A percentile compares a stretch with the other conserved stretches of the same genome.
These are phyloP conservation scores for Sphaerulina vaccinii DNA, from an alignment of 2,329 filamentous ascomycete species.

Conservation along the genomic window DNA sequence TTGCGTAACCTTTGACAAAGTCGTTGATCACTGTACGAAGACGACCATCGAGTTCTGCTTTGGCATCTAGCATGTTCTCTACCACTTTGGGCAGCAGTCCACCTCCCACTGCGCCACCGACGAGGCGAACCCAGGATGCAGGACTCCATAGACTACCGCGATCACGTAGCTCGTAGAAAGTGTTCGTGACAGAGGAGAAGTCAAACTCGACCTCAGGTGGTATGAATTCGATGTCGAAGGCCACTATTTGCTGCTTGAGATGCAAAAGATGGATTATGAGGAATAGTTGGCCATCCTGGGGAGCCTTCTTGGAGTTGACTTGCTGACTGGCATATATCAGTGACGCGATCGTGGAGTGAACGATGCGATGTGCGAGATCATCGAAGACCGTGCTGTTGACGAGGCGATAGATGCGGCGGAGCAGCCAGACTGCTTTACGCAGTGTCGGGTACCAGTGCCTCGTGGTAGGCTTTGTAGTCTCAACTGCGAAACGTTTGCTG, in stretches of 20 bases:
- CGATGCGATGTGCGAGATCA: constrained; percentile 74
- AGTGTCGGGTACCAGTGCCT: constrained; percentile 64
- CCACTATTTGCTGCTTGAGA: constrained; percentile 92
- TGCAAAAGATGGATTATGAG: constrained; percentile 92
- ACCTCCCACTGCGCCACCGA: constrained; percentile 43
- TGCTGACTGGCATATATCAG: constrained; percentile 69
- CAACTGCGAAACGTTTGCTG: constrained; percentile 28
- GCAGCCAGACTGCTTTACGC: constrained; percentile 65
- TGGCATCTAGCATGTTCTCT: constrained; percentile 70
- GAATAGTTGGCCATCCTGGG: constrained; percentile 81
- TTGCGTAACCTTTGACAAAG: constrained; percentile 60
- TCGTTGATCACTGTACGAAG: constrained; percentile 64
- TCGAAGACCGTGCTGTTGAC: constrained; percentile 70
- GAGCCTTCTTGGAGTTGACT: constrained; percentile 59
- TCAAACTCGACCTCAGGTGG: constrained; percentile 65
- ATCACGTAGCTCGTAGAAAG: constrained; percentile 66
- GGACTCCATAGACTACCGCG: constrained; percentile 66
- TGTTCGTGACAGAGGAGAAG: constrained; percentile 63
- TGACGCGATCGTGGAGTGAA: constrained; percentile 84
- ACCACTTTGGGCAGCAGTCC: constrained; percentile 64
- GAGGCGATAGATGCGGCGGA: constrained; percentile 67
- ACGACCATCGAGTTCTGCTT: constrained; percentile 64
- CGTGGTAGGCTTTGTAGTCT: constrained; percentile 17
- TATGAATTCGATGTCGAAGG: constrained; percentile 84
- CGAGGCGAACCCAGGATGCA: constrained; percentile 59